phyloP scores from a whole-genome alignment of 129 eudicot species.

The Mikania micrantha region DNA sequence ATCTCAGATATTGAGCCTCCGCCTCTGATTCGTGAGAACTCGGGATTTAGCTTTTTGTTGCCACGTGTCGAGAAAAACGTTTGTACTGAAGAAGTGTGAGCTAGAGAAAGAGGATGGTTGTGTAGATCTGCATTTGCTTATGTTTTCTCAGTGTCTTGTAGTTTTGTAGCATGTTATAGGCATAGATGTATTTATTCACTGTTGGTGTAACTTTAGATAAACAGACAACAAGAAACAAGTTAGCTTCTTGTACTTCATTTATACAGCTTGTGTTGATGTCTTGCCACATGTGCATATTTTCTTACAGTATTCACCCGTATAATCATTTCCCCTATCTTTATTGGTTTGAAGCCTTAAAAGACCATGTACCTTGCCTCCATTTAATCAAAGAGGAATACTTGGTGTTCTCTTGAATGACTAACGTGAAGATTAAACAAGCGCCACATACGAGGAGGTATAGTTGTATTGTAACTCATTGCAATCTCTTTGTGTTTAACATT shows the following conservation, averaged over 20 bases:
- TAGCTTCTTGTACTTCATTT: not conserved
- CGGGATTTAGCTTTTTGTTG: slow-evolving; percentile 80
- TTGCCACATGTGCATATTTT: too few species aligned
- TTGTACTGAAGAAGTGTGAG: slow-evolving; percentile 10
- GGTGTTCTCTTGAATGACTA: too few species aligned
- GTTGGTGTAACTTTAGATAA: not conserved
- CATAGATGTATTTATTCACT: not conserved
- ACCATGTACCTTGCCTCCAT: too few species aligned
- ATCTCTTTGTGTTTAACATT: too few species aligned
- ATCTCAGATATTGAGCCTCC: slow-evolving; percentile 82
- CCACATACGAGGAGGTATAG: too few species aligned
- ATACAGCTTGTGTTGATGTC: not conserved
- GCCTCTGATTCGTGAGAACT: slow-evolving; percentile 55
- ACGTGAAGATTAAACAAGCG: too few species aligned
- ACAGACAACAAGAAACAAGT: not conserved
- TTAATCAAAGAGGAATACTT: too few species aligned
- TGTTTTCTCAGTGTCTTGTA: not conserved
- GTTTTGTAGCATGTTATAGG: not conserved
- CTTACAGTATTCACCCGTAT: too few species aligned
- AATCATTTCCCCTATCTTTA: too few species aligned
- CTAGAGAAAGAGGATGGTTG: slow-evolving; percentile 1
- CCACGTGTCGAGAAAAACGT: slow-evolving; percentile 36
- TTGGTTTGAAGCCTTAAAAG: too few species aligned
- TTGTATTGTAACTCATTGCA: too few species aligned
- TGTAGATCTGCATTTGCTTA: slow-evolving; percentile 5